Conservation (phyloP, 2,329 filamentous ascomycete species). For the Apiospora sp. region DNA sequence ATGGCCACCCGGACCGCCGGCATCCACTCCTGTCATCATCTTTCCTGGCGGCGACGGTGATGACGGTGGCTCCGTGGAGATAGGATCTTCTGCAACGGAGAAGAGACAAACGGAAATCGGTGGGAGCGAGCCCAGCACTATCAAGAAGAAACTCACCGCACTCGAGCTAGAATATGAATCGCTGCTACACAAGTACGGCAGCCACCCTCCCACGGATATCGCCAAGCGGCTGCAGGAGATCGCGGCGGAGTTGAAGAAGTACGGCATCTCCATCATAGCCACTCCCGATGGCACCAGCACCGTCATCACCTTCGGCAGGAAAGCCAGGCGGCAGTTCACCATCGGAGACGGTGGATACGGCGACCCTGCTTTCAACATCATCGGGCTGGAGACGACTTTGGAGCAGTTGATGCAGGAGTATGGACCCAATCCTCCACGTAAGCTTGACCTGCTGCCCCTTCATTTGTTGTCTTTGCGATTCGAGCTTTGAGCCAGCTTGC, state of each 20-base stretch:
- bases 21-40: constrained; percentile 23
- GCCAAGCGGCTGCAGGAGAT: constrained; percentile 36
- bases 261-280: constrained; percentile 45
- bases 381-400: constrained; percentile 34
- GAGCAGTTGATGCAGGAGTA: constrained; percentile 28
- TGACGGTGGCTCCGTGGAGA: not conserved
- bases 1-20: constrained; percentile 22
- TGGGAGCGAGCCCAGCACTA: constrained; percentile 32
- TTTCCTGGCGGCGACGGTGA: constrained; percentile 14
- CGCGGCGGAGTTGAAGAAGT: constrained; percentile 41
- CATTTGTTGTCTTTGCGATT: too few species aligned
- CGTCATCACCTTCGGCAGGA: constrained; percentile 40
- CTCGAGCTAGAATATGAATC: constrained; percentile 41
- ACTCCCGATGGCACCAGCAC: constrained; percentile 46
- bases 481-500: not conserved
- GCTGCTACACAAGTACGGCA: constrained; percentile 37
- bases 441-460: not conserved
- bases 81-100: constrained; percentile 4
- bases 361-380: constrained; percentile 32
- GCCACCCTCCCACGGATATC: constrained; percentile 33
- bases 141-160: constrained; percentile 37
- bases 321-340: constrained; percentile 31
- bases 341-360: constrained; percentile 20
- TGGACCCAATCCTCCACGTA: constrained; percentile 26
- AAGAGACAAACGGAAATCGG: constrained; percentile 28